Evolutionary conservation across 1,284 basidiomycete species (phyloP), one percentile per base, ranked within the genome.

Genomic region (Cutaneotrichosporon sp.): DNA sequence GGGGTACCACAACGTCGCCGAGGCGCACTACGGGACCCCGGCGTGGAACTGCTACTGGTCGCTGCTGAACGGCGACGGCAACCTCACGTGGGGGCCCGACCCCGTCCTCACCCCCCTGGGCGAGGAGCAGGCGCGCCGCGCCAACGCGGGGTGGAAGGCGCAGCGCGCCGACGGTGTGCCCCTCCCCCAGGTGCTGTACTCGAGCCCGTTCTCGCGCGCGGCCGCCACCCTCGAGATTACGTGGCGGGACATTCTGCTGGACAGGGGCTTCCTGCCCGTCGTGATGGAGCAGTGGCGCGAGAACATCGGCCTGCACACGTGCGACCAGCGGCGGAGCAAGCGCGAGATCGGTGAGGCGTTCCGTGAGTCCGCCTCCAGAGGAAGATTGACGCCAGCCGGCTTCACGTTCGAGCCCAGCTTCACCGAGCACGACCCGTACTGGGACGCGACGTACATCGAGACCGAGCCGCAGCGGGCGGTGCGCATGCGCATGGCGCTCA

Each of bases 1-100:
- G 68, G 79, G 79, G 0, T 76, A 65, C 42, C 77, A 67, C 56
- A 68, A 67, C 47, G 51, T 65, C 36, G 63, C 74, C 0, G 75
- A 80, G 65, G 43, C 50, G 2, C 59, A 60, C 24, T 79, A 80
- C 52, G 79, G 78, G 4, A 73, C 71, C 1, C 58, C 61, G 4
- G 72, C 67, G 11, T 79, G 78, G 79, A 65, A 80, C 67, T 70
- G 66, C 59, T 62, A 69, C 60, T 74, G 68, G 67, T 67, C 62
- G 14, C 33, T 64, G 36, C 56, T 64, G 45, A 60, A 67, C 33
- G 66, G 66, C 0, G 73, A 78, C 47, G 74, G 72, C 1, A 67
- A 71, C 33, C 60, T 75, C 11, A 71, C 70, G 0, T 75, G 74
- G 59, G 76, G 74, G 8, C 74, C 74, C 4, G 78, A 78, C 46